Evolutionary conservation across 1,284 basidiomycete species (phyloP).

Genomic region (Boletellus deceptivus): DNA sequence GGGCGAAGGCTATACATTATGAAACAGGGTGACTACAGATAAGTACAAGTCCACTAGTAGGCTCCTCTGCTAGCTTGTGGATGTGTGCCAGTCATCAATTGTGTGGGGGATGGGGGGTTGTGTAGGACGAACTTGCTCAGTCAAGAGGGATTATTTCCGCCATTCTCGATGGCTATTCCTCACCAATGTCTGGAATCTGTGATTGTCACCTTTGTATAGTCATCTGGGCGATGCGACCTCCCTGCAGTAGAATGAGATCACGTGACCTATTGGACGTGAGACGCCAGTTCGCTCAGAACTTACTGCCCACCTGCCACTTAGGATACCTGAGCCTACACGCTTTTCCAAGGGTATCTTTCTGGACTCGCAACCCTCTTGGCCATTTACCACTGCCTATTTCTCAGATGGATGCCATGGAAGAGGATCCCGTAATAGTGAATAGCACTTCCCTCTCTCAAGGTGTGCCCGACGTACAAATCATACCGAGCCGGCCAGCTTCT

Average conservation of each 20-base stretch:
- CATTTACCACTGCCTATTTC: not conserved
- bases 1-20: no score
- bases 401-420: conserved; percentile 36
- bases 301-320: conserved; percentile 20
- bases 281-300: conserved; percentile 1
- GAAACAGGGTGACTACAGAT: no score
- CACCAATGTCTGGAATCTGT: not conserved
- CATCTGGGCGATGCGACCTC: no score
- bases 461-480: conserved; percentile 18
- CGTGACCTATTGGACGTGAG: conserved; percentile 15
- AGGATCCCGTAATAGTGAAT: conserved; percentile 29
- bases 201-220: no score
- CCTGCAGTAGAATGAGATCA: conserved; percentile 7
- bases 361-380: not conserved
- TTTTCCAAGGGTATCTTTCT: conserved; percentile 6
- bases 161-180: not conserved
- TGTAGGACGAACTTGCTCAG: no score
- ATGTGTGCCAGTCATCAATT: no score
- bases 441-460: conserved; percentile 22
- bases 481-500: conserved; percentile 15
- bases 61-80: no score
- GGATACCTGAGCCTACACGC: conserved; percentile 20
- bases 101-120: not conserved
- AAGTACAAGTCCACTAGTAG: no score
- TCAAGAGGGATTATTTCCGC: no score